A percentile compares a stretch with the other conserved stretches of the same genome.
phyloP scores from a whole-genome alignment of 306 rosid genomes.

The Cucurbita argyrosperma region DNA sequence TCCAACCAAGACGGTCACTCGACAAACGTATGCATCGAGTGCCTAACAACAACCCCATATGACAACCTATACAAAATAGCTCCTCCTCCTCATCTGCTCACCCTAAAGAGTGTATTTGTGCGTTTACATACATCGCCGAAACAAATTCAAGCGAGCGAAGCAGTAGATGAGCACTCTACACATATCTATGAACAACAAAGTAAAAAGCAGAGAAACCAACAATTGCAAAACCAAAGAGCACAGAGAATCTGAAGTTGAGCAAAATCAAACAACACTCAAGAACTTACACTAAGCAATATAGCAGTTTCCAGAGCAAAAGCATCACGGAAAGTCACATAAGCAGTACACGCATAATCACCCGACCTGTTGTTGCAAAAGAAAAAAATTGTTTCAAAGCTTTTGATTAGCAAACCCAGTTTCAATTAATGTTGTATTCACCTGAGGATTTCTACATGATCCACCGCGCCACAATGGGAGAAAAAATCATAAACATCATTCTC shows the following conservation, averaged over 20 bases:
- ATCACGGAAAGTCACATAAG: constrained; percentile 82
- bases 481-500: constrained; percentile 43
- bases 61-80: neutral
- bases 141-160: neutral
- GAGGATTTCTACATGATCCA: constrained; percentile 65
- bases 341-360: constrained; percentile 40
- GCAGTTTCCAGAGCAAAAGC: constrained; percentile 87
- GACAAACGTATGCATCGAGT: no score
- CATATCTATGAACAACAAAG: neutral
- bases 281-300: constrained; percentile 59
- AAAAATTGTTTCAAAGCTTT: neutral
- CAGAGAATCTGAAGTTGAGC: neutral
- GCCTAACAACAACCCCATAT: no score
- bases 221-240: neutral
- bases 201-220: neutral
- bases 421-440: constrained; percentile 21
- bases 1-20: no score
- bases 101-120: neutral
- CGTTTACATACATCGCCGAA: neutral
- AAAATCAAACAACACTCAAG: neutral
- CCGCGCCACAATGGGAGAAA: constrained; percentile 58
- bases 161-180: neutral
- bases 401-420: neutral
- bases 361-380: constrained; percentile 27
- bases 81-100: neutral